phyloP scores from a whole-genome alignment of 345 rosid species.

The Melaleuca alternifolia region DNA sequence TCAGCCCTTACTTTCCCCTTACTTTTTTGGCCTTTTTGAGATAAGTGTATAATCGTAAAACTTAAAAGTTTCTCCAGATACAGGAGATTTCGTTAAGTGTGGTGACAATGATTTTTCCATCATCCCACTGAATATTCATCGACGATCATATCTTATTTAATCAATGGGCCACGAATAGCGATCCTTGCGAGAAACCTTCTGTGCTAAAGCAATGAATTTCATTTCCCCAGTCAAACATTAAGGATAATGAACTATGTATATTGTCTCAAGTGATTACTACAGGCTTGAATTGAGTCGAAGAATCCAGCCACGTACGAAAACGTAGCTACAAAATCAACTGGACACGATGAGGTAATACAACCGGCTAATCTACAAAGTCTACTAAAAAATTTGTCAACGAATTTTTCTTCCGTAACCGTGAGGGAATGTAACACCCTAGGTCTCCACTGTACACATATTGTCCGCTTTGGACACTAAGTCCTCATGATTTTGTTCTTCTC shows the following conservation, averaged over 20 bases:
- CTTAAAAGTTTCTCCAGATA: not conserved
- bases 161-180: not conserved
- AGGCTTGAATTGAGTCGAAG: not conserved
- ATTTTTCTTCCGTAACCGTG: not conserved
- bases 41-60: not conserved
- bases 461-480: too few relatives aligned
- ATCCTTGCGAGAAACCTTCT: not conserved
- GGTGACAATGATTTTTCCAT: not conserved
- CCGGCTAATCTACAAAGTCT: too few relatives aligned
- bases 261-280: not conserved
- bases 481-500: too few relatives aligned
- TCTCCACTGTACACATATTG: too few relatives aligned
- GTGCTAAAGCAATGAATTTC: not conserved
- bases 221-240: not conserved
- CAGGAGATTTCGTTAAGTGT: not conserved
- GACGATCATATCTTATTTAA: not conserved
- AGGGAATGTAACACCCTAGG: too few relatives aligned
- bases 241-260: not conserved
- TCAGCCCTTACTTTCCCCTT: not conserved
- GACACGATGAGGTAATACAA: not conserved
- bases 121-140: not conserved
- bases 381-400: rapidly evolving
- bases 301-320: not conserved
- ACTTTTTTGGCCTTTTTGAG: not conserved
- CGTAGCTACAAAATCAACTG: not conserved